Percentiles rank a stretch among this genome's conserved stretches.
phyloP scores from a whole-genome alignment of 805 yeast species.

The Ogataea populi-albae region DNA sequence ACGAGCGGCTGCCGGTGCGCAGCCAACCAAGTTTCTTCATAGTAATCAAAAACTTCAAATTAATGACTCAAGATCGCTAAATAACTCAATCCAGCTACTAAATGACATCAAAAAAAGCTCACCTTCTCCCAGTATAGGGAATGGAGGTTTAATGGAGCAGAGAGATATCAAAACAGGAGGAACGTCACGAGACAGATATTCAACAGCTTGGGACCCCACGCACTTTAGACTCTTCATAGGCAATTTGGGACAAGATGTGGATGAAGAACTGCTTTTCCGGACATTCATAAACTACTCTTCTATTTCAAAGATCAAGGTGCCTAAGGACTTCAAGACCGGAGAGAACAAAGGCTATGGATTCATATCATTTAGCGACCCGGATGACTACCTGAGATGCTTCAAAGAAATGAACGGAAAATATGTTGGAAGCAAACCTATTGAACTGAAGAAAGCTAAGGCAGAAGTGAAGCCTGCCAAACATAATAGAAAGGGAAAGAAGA shows the following conservation, averaged over 20 bases:
- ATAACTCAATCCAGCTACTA: slow-evolving; percentile 19
- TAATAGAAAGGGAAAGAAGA: slow-evolving; percentile 2
- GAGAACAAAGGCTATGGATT: slow-evolving; percentile 71
- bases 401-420: slow-evolving; percentile 76
- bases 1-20: slow-evolving; percentile 49
- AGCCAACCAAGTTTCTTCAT: slow-evolving; percentile 44
- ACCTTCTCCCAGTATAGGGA: too few relatives aligned
- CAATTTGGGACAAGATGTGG: slow-evolving; percentile 65
- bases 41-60: slow-evolving; percentile 26
- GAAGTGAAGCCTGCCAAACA: slow-evolving; percentile 29
- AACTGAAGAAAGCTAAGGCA: slow-evolving; percentile 59
- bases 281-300: slow-evolving; percentile 56
- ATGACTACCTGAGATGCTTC: slow-evolving; percentile 68
- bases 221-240: slow-evolving; percentile 77
- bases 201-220: slow-evolving; percentile 64
- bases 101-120: slow-evolving; percentile 13
- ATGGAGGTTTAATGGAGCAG: too few relatives aligned
- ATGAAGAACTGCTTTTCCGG: slow-evolving; percentile 49
- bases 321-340: slow-evolving; percentile 44
- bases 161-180: slow-evolving; percentile 37
- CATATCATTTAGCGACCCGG: slow-evolving; percentile 61
- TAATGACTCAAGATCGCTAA: slow-evolving; percentile 12
- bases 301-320: slow-evolving; percentile 58
- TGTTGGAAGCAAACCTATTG: slow-evolving; percentile 71
- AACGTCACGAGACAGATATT: slow-evolving; percentile 45